Base-by-base conservation (phyloP, 192 early-diverging fungal species). In the Backusella morwellensis region DNA sequence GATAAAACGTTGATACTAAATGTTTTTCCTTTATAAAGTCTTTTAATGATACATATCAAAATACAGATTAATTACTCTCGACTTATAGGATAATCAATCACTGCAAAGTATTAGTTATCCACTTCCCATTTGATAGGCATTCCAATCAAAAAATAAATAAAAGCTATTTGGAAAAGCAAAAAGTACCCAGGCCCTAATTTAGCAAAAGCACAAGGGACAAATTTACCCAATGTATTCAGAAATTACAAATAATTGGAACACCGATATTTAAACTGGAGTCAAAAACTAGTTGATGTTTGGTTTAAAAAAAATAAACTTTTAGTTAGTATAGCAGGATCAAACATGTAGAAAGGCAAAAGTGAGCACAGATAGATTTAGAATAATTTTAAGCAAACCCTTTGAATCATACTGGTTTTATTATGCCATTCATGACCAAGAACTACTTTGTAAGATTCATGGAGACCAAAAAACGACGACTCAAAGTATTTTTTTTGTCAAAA, bases 131-230 rank as follows among this genome's bases (percentile, higher is more conserved):
- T 6, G 54, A 56, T 56, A 23, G 2, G n/a, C 54, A 56, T 26
- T 23, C 54, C 54, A 56, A 56, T 26, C 54, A 56, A 56, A 21
- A 56, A 1, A 23, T 21, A 21, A 56, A 32, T 32, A 32, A 32
- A 32, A 32, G 2, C 32, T 32, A 32, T 3, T 32, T 32, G 32
- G 32, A 32, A 32, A 3, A 32, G 32, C 32, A 32, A 32, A 32
- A 56, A 56, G 54, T 69, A 69, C 68, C 68, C 68, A 69, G 68
- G 68, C 68, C 68, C 68, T 69, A 69, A 69, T 69, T 36, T 21
- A 21, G 68, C 34, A 69, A 69, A 35, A n/a, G 35, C 68, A 69
- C 68, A 69, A 38, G 35, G 68, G 35, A 69, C 68, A 38, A 23
- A n/a, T 69, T 36, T 69, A 36, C 68, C 68, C 67, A 56, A 56